Conservation (phyloP, 164 flowering plant species). For the Nymphaea thermarum region DNA sequence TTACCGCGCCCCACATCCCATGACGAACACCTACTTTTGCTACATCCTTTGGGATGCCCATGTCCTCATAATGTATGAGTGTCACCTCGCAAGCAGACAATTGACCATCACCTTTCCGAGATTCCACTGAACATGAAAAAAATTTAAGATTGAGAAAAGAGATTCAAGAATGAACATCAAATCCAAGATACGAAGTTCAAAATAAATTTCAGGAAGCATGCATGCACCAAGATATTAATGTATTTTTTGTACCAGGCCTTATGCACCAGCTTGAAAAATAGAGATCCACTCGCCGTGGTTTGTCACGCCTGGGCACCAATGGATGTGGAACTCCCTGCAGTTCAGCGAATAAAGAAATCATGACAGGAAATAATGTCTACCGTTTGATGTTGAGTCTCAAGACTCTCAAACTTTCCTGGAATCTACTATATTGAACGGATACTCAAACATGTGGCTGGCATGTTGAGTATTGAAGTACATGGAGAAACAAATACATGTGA, state of each 20-base stretch:
- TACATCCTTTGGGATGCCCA: slow-evolving; percentile 97
- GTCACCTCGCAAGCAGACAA: slow-evolving; percentile 80
- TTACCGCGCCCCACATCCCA: slow-evolving; percentile 98
- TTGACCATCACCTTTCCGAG: slow-evolving; percentile 79
- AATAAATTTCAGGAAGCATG: background rate
- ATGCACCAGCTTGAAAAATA: slow-evolving; percentile 94
- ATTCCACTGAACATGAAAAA: slow-evolving; percentile 45
- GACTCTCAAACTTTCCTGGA: too few relatives aligned
- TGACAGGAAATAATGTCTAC: background rate
- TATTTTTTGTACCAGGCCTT: slow-evolving; percentile 41
- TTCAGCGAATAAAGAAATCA: background rate
- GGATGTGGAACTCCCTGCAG: slow-evolving; percentile 76
- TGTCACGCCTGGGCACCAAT: slow-evolving; percentile 55
- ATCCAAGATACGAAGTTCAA: background rate
- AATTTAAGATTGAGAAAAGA: too few relatives aligned
- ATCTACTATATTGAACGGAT: too few relatives aligned
- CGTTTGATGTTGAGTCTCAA: too few relatives aligned
- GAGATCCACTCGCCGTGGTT: slow-evolving; percentile 92
- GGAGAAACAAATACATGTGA: too few relatives aligned
- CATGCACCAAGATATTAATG: slow-evolving; percentile 2
- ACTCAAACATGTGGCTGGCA: too few relatives aligned
- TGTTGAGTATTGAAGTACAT: too few relatives aligned
- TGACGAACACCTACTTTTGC: slow-evolving; percentile 93
- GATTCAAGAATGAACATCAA: background rate
- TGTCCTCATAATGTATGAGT: slow-evolving; percentile 88